These are phyloP conservation scores for Coemansia sp. DNA, from an alignment of 192 early-diverging fungal genomes.

Conservation along the genomic window DNA sequence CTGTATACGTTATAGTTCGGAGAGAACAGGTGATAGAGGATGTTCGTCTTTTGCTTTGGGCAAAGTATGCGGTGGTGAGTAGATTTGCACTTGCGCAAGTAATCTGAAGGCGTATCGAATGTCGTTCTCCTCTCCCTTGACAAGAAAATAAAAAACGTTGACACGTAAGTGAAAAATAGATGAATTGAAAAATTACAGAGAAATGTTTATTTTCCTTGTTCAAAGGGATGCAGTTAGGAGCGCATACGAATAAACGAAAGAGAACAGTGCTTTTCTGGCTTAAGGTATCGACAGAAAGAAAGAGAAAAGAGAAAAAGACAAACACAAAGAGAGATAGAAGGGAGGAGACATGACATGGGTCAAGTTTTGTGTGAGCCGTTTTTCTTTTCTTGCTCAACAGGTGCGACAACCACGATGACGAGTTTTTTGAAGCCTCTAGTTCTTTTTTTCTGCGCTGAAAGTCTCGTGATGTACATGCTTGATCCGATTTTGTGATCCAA, in stretches of 20 bases:
- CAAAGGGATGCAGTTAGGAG: conserved; percentile 3
- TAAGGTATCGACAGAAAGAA: conserved; percentile 4
- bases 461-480: background rate
- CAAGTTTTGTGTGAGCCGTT: no score
- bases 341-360: background rate
- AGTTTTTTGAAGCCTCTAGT: no score
- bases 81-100: conserved; percentile 2
- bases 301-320: background rate
- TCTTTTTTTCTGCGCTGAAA: background rate
- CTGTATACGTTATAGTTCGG: background rate
- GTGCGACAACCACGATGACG: no score
- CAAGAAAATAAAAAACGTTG: background rate
- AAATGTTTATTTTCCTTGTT: background rate
- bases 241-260: conserved; percentile 7
- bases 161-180: background rate
- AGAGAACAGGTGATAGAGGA: background rate
- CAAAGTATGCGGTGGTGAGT: background rate
- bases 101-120: conserved; percentile 5
- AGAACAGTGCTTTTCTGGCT: background rate
- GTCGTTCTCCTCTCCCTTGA: conserved; percentile 4
- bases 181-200: conserved; percentile 2
- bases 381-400: no score
- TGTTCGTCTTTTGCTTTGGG: background rate
- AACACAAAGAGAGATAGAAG: background rate
- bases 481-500: background rate